These are phyloP conservation scores for Nymphaea thermarum DNA, from an alignment of 164 flowering plant species.

Conservation along the genomic window DNA sequence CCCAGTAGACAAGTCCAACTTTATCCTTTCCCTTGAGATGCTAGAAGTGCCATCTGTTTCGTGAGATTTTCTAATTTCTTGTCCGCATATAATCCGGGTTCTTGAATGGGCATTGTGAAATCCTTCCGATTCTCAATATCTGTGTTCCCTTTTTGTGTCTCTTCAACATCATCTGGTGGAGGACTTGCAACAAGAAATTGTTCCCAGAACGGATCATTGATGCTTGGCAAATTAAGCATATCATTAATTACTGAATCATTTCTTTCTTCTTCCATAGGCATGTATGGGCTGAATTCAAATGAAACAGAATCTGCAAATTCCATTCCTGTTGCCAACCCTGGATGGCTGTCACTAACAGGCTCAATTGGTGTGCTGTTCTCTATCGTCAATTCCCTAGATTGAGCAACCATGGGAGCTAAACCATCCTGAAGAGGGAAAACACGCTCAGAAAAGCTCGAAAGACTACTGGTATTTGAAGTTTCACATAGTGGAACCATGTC, in stretches of 20 bases:
- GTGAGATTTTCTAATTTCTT: slow-evolving; percentile 40
- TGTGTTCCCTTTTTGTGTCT: slow-evolving; percentile 17
- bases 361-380: background rate
- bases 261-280: background rate
- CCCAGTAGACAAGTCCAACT: too few relatives aligned
- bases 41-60: slow-evolving; percentile 48
- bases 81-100: slow-evolving; percentile 20
- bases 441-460: background rate
- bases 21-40: slow-evolving; percentile 13
- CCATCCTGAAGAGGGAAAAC: background rate
- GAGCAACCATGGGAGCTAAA: background rate
- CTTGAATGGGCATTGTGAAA: slow-evolving; percentile 16
- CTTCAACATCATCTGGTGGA: slow-evolving; percentile 29
- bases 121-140: slow-evolving; percentile 19
- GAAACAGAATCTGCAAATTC: background rate
- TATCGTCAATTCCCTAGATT: background rate
- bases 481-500: background rate
- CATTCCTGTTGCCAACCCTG: background rate
- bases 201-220: slow-evolving; percentile 29
- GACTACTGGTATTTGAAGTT: background rate
- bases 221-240: slow-evolving; percentile 35
- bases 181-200: slow-evolving; percentile 46
- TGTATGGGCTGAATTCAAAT: background rate
- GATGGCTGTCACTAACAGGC: background rate
- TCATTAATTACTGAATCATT: slow-evolving; percentile 11